A percentile compares a stretch with the other conserved stretches of the same genome.
Conservation (phyloP, 1,284 basidiomycete species). For the Apiotrichum brassicae region DNA sequence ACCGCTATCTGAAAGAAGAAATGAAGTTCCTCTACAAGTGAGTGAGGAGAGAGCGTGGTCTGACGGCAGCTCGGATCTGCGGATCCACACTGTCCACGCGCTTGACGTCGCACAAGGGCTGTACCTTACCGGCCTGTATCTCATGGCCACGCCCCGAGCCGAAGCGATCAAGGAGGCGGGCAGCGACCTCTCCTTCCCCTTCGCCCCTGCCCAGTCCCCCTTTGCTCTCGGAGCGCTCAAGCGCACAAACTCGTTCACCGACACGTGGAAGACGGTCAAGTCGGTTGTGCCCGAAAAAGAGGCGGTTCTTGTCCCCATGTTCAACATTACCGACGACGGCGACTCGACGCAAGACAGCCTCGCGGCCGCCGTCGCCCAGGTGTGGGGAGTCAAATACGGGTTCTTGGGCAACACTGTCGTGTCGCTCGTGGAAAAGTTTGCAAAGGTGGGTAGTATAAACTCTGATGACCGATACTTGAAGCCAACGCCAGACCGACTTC, state of each 20-base stretch:
- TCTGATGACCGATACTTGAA: too few relatives aligned
- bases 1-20: conserved; percentile 72
- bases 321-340: conserved; percentile 79
- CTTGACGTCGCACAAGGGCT: conserved; percentile 68
- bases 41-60: not conserved
- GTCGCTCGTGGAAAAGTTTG: conserved; percentile 47
- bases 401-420: conserved; percentile 71
- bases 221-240: conserved; percentile 13
- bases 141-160: conserved; percentile 22
- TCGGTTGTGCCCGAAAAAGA: conserved; percentile 53
- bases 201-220: conserved; percentile 10
- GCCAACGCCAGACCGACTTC: conserved; percentile 9
- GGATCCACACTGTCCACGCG: conserved; percentile 71
- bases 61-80: conserved; percentile 57
- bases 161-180: conserved; percentile 52
- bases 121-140: conserved; percentile 55
- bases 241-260: conserved; percentile 17
- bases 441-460: conserved; percentile 22
- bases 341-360: conserved; percentile 68
- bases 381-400: conserved; percentile 77
- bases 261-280: conserved; percentile 34
- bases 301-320: conserved; percentile 63
- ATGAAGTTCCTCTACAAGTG: conserved; percentile 72
- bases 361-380: conserved; percentile 63
- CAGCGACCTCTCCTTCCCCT: conserved; percentile 57